Base-by-base conservation (phyloP, 768 basidiomycete genomes). In the Suillus luteus region DNA sequence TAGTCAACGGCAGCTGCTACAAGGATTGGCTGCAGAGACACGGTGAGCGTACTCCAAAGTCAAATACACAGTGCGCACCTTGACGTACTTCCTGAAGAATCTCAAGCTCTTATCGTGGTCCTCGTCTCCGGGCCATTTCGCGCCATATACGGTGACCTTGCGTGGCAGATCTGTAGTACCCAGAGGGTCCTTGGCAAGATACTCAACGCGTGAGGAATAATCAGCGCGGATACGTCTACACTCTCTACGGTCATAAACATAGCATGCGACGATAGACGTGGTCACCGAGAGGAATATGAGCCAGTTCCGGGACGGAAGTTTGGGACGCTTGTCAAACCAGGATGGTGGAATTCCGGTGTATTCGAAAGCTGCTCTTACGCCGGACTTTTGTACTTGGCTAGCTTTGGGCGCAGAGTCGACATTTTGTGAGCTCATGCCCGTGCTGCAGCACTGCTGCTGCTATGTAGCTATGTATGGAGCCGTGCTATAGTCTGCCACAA, bases 11-110 rank as follows among this genome's bases (percentile, higher is more conserved):
- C 97, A 2, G 95, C 95, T 6, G 96, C 95, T 41, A 96, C 92
- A 6, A 99, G 82, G 62, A 96, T 85, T 10, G 97, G 97, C 97
- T 99, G 71, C 15, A 63, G 52, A 49, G 59, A 65, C 41, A 62
- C 68, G 64, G 17, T 61, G 51, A 70, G 15, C 24, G 12, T 38
- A 12, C 41, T 37, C 52, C 57, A 54, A 49, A 63, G 24, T 57
- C 41, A 17, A 66, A 66, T 70, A 67, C 60, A 68, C 31, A 24
- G 62, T 52, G 70, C 86, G 67, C 67, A 97, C 97, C 91, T 97
- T 96, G 80, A 98, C 87, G 78, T 97, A 99, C 82, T 92, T 94
- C 75, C 92, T 90, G 81, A 99, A 99, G 81, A 94, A 93, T 78
- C 83, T 88, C 74, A 93, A 79, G 62, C 88, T 84, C 64, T 91